Percentiles rank a stretch among this genome's conserved stretches.
These are phyloP conservation scores for Knoxia roxburghii DNA, from an alignment of 257 asterid species.

Conservation along the genomic window DNA sequence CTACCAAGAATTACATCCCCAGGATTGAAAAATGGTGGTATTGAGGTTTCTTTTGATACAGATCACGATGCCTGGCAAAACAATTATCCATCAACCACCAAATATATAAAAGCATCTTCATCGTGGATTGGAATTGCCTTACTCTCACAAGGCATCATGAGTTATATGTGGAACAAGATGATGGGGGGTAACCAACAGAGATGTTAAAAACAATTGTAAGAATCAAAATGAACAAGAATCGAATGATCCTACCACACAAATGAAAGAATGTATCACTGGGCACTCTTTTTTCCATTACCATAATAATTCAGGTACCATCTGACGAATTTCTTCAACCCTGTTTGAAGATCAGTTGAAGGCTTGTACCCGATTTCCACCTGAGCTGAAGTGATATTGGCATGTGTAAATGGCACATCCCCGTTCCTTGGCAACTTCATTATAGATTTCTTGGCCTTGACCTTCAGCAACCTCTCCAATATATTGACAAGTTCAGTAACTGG, in stretches of 20 bases:
- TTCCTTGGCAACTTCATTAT: conserved; percentile 87
- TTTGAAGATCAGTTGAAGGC: conserved; percentile 87
- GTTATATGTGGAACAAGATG: conserved; percentile 41
- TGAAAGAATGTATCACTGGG: conserved; percentile 54
- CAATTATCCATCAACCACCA: conserved; percentile 20
- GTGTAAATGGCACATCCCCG: conserved; percentile 91
- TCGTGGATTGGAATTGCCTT: conserved; percentile 28
- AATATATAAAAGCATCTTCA: conserved; percentile 29
- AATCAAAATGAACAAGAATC: conserved; percentile 62
- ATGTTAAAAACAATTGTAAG: conserved; percentile 64
- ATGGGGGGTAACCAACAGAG: conserved; percentile 32
- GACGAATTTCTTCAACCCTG: conserved; percentile 94
- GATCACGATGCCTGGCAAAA: conserved; percentile 24
- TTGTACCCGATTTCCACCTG: conserved; percentile 84
- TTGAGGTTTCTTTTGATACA: conserved; percentile 26
- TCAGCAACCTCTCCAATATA: conserved; percentile 82
- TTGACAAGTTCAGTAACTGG: conserved; percentile 89
- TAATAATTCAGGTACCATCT: conserved; percentile 88
- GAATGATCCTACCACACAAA: conserved; percentile 54
- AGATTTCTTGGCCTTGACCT: conserved; percentile 75
- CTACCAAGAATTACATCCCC: conserved; percentile 55
- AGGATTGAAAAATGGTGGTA: conserved; percentile 29
- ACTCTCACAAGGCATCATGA: conserved; percentile 29
- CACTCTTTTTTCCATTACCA: conserved; percentile 69
- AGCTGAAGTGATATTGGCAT: conserved; percentile 86